Conservation (phyloP, 2,329 filamentous ascomycete genomes). For the Venturia effusa region DNA sequence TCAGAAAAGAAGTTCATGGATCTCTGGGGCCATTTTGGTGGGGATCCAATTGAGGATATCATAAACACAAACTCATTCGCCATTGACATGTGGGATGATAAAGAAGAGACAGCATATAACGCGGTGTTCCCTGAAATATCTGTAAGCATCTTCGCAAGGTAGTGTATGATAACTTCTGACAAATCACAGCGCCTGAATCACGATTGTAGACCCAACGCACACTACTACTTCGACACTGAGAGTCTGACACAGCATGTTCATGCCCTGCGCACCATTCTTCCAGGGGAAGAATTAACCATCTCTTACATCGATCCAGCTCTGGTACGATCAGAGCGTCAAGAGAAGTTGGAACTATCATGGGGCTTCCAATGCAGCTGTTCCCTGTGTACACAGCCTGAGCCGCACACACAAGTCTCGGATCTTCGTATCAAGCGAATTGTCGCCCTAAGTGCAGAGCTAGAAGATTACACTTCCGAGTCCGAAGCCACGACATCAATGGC, state of each 20-base stretch:
- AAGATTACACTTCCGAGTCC: constrained; percentile 24
- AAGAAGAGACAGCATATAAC: constrained; percentile 5
- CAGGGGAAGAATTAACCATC: constrained; percentile 33
- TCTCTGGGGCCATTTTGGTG: constrained; percentile 12
- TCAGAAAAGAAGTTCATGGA: constrained; percentile 8
- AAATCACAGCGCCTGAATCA: constrained; percentile 27
- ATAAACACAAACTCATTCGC: constrained; percentile 13
- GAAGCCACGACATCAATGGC: constrained; percentile 19
- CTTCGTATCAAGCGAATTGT: constrained; percentile 23
- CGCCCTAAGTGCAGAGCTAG: constrained; percentile 22
- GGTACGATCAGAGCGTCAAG: constrained; percentile 20
- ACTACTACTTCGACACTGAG: constrained; percentile 27
- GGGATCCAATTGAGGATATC: constrained; percentile 7
- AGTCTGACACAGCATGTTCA: constrained; percentile 28
- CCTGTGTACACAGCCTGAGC: constrained; percentile 22
- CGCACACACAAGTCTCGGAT: constrained; percentile 24
- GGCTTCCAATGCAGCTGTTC: constrained; percentile 30
- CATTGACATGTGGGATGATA: constrained; percentile 7
- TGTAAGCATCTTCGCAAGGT: neutral
- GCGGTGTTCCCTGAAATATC: constrained; percentile 12
- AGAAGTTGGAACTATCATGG: constrained; percentile 24
- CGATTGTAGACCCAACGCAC: constrained; percentile 32
- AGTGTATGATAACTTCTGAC: neutral
- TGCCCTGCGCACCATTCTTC: constrained; percentile 27
- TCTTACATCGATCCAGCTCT: constrained; percentile 29